Conservation (phyloP, 805 yeast genomes). For the Ogataea methylovora region DNA sequence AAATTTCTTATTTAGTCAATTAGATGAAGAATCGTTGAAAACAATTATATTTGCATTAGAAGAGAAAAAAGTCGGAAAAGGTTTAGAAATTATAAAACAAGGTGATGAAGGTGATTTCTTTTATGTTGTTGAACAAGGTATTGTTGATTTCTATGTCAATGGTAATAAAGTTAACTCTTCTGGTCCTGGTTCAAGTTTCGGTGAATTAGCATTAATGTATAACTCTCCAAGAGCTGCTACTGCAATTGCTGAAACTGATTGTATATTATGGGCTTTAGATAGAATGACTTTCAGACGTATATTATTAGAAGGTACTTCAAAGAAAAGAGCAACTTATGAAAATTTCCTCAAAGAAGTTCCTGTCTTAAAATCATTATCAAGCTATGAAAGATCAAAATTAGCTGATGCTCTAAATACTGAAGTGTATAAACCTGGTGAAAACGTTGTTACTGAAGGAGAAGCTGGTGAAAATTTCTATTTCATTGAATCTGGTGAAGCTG, state of each 20-base stretch:
- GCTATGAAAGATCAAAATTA: slow-evolving; percentile 80
- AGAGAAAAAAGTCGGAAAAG: slow-evolving; percentile 55
- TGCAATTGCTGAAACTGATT: slow-evolving; percentile 63
- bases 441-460: slow-evolving; percentile 82
- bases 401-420: slow-evolving; percentile 92
- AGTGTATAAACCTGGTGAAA: slow-evolving; percentile 59
- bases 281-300: slow-evolving; percentile 89
- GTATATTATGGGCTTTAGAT: slow-evolving; percentile 87
- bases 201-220: slow-evolving; percentile 96
- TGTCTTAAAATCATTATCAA: slow-evolving; percentile 61
- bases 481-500: slow-evolving; percentile 77
- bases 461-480: slow-evolving; percentile 68
- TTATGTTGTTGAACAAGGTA: slow-evolving; percentile 78
- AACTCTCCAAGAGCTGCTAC: slow-evolving; percentile 98
- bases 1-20: slow-evolving; percentile 77
- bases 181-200: slow-evolving; percentile 88
- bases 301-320: slow-evolving; percentile 81
- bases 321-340: slow-evolving; percentile 86
- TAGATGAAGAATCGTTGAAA: slow-evolving; percentile 69
- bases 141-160: slow-evolving; percentile 73
- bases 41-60: slow-evolving; percentile 81
- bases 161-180: slow-evolving; percentile 62
- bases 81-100: slow-evolving; percentile 68
- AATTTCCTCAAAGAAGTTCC: slow-evolving; percentile 82
- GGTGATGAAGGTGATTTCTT: slow-evolving; percentile 95